phyloP scores from a whole-genome alignment of 306 rosid species.

The Sophora flavescens region DNA sequence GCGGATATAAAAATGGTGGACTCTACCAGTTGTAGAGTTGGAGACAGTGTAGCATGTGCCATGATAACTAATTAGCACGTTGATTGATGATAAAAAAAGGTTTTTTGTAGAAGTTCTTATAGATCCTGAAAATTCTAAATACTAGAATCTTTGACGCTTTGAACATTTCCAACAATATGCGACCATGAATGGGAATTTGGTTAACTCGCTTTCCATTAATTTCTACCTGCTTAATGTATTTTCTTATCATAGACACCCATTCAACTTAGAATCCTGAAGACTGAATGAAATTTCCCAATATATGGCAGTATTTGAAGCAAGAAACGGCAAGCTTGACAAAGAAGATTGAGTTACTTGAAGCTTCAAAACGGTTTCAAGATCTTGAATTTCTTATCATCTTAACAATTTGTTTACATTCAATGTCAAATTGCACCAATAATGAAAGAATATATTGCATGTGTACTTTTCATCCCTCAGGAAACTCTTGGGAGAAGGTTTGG shows the following conservation, averaged over 20 bases:
- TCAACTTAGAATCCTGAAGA: constrained; percentile 8
- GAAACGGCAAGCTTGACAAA: constrained; percentile 75
- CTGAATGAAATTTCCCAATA: constrained; percentile 35
- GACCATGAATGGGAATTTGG: not conserved
- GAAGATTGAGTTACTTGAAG: constrained; percentile 80
- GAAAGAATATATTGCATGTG: not conserved
- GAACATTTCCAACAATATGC: not conserved
- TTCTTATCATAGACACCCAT: constrained; percentile 5
- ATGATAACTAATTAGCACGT: not conserved
- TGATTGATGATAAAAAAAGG: not conserved
- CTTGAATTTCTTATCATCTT: constrained; percentile 15
- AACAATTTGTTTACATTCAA: not conserved
- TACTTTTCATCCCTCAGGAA: constrained; percentile 53
- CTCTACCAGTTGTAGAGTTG: not conserved
- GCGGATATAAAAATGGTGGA: no score
- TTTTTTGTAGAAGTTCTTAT: not conserved
- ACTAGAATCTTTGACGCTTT: not conserved
- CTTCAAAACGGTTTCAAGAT: constrained; percentile 70
- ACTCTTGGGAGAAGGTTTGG: constrained; percentile 83
- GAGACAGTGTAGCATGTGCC: not conserved
- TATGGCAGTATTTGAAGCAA: constrained; percentile 71
- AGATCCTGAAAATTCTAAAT: not conserved
- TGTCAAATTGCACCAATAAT: not conserved
- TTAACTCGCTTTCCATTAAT: not conserved
- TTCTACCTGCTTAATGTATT: not conserved